A percentile compares a stretch with the other conserved stretches of the same genome.
phyloP scores from a whole-genome alignment of 352 stramenopile genomes.

The Globisporangium solare region DNA sequence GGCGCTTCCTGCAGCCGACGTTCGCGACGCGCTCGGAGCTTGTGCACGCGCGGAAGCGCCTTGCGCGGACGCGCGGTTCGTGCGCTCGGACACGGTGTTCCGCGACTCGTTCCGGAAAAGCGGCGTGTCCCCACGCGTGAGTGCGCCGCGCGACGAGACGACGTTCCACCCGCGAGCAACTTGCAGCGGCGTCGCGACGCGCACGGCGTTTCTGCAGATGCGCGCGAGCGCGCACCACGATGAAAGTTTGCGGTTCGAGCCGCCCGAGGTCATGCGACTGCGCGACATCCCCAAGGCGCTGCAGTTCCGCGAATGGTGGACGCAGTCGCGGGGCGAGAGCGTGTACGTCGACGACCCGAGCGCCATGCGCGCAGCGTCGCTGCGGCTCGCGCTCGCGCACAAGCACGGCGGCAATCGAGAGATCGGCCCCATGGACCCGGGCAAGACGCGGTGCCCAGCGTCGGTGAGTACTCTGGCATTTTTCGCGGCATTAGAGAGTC shows the following conservation, averaged over 20 bases:
- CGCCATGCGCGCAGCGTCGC: slow-evolving; percentile 30
- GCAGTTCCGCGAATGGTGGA: slow-evolving; percentile 57
- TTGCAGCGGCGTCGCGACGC: slow-evolving; percentile 33
- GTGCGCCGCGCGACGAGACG: slow-evolving; percentile 13
- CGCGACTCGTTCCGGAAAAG: slow-evolving; percentile 45
- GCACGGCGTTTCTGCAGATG: slow-evolving; percentile 27
- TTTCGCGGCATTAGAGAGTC: too few species aligned
- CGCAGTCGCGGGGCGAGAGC: slow-evolving; percentile 14
- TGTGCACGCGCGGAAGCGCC: slow-evolving; percentile 33
- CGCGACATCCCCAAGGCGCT: slow-evolving; percentile 42
- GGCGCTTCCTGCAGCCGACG: too few species aligned
- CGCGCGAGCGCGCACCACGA: slow-evolving; percentile 24
- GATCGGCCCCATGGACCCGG: slow-evolving; percentile 40
- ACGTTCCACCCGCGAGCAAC: slow-evolving; percentile 34
- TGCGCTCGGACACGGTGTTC: slow-evolving; percentile 37
- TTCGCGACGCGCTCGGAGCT: slow-evolving; percentile 44
- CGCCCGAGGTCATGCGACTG: slow-evolving; percentile 42
- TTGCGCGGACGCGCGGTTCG: slow-evolving; percentile 32
- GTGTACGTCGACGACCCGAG: slow-evolving; percentile 62
- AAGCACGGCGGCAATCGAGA: slow-evolving; percentile 12
- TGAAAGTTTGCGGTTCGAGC: slow-evolving; percentile 51
- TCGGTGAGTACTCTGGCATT: slow-evolving; percentile 27
- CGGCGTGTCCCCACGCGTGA: slow-evolving; percentile 32
- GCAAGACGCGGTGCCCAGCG: slow-evolving; percentile 29
- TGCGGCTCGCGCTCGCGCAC: slow-evolving; percentile 36